A percentile compares a stretch with the other conserved stretches of the same genome.
Conservation (phyloP, 2,329 filamentous ascomycete species). For the Hymenoscyphus infarciens region DNA sequence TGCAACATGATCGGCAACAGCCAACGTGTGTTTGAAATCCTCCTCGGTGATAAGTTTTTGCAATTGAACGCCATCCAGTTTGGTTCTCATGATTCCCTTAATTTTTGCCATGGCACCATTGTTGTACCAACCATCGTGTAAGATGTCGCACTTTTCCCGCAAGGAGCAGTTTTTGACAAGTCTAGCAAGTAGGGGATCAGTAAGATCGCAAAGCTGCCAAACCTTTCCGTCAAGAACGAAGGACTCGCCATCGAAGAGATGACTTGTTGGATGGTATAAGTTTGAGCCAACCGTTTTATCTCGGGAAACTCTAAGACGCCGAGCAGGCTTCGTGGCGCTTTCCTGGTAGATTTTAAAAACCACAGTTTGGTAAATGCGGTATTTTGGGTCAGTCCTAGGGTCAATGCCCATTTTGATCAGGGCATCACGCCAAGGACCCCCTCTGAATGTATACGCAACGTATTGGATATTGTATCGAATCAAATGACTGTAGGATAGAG, state of each 20-base stretch:
- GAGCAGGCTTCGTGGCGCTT: conserved; percentile 18
- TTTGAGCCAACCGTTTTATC: conserved; percentile 19
- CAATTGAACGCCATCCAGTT: conserved; percentile 66
- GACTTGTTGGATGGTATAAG: conserved; percentile 44
- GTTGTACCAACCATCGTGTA: conserved; percentile 77
- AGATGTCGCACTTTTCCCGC: conserved; percentile 54
- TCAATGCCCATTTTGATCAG: conserved; percentile 84
- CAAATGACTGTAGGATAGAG: conserved; percentile 48
- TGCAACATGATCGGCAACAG: conserved; percentile 34
- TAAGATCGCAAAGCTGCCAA: conserved; percentile 93
- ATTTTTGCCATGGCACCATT: conserved; percentile 79
- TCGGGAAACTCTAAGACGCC: conserved; percentile 22
- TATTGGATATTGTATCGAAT: conserved; percentile 78
- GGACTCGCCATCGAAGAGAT: conserved; percentile 78
- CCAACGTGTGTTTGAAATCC: conserved; percentile 44
- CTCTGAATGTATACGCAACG: conserved; percentile 87
- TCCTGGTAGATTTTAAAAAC: conserved; percentile 67
- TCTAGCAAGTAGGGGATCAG: conserved; percentile 67
- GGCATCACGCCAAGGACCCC: conserved; percentile 86
- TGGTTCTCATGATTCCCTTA: conserved; percentile 83
- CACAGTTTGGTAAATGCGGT: conserved; percentile 82
- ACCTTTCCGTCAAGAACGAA: conserved; percentile 79
- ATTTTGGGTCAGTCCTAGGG: conserved; percentile 71
- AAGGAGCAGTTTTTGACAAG: conserved; percentile 63
- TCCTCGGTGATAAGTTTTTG: conserved; percentile 48